These are phyloP conservation scores for Phaeosphaeria sp. DNA, from an alignment of 2,329 filamentous ascomycete species.

Conservation along the genomic window DNA sequence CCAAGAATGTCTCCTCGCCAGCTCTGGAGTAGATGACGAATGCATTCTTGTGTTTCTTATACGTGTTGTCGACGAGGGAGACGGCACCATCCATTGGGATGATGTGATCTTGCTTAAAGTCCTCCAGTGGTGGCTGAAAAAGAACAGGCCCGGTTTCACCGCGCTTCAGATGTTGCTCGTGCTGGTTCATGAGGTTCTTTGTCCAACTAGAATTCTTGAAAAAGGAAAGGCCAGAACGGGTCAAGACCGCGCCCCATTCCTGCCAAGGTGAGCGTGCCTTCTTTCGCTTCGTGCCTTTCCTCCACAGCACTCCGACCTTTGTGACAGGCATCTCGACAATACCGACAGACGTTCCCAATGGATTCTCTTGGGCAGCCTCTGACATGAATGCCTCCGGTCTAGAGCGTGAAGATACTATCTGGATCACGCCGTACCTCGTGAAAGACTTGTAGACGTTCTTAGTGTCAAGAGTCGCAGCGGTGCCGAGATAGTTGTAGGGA, in stretches of 20 bases:
- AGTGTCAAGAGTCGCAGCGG: conserved; percentile 76
- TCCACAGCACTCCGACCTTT: conserved; percentile 93
- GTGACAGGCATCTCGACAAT: conserved; percentile 98
- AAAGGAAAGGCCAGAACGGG: conserved; percentile 95
- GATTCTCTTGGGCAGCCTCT: conserved; percentile 82
- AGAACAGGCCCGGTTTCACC: conserved; percentile 80
- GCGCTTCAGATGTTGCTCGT: conserved; percentile 80
- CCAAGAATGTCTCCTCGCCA: conserved; percentile 88
- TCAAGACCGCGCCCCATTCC: conserved; percentile 96
- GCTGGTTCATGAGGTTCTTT: conserved; percentile 87
- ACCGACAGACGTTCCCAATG: conserved; percentile 79
- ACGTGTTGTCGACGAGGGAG: conserved; percentile 81
- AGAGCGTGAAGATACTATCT: conserved; percentile 93
- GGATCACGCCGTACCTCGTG: conserved; percentile 87
- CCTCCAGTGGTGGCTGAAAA: conserved; percentile 86
- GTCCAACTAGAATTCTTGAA: conserved; percentile 94
- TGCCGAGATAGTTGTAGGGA: conserved; percentile 86
- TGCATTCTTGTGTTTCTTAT: conserved; percentile 94
- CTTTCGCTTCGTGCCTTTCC: conserved; percentile 92
- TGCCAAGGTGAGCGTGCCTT: conserved; percentile 96
- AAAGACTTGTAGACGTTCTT: conserved; percentile 86
- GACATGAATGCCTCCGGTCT: conserved; percentile 94
- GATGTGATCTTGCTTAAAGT: conserved; percentile 92
- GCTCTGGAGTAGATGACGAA: conserved; percentile 85
- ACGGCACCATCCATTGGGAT: conserved; percentile 95